phyloP scores from a whole-genome alignment of 768 basidiomycete species.

The Russula sp. region DNA sequence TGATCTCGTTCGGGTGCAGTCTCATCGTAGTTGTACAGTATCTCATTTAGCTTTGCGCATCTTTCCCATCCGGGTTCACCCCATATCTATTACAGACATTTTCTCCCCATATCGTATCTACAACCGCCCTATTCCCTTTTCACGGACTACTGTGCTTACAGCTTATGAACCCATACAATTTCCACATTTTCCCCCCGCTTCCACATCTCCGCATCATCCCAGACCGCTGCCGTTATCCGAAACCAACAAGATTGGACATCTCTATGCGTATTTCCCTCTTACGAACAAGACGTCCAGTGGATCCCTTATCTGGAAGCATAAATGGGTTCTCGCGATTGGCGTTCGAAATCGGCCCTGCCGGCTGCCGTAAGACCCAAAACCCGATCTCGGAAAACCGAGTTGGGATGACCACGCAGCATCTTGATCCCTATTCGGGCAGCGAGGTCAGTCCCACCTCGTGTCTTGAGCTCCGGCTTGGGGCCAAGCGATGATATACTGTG shows the following conservation, averaged over 20 bases:
- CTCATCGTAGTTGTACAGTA: conserved; percentile 11
- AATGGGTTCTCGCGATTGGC: neutral
- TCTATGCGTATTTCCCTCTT: neutral
- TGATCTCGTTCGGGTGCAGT: neutral
- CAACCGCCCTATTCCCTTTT: conserved; percentile 5
- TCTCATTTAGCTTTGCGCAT: conserved; percentile 17
- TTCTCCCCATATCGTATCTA: conserved; percentile 10
- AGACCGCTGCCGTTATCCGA: neutral
- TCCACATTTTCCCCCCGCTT: neutral
- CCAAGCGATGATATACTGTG: neutral
- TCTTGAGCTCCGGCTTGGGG: neutral
- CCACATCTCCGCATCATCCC: neutral
- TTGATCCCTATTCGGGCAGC: neutral
- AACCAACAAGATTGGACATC: neutral
- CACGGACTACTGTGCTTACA: neutral
- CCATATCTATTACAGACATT: conserved; percentile 8
- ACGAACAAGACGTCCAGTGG: neutral
- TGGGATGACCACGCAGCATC: neutral
- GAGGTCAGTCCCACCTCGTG: neutral
- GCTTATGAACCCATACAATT: neutral
- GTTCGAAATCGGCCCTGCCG: neutral
- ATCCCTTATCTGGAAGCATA: neutral
- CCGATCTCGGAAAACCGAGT: neutral
- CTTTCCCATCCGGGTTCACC: neutral
- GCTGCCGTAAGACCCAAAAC: conserved; percentile 4